phyloP scores from a whole-genome alignment of 2,329 filamentous ascomycete species.

The Ascochyta lentis region DNA sequence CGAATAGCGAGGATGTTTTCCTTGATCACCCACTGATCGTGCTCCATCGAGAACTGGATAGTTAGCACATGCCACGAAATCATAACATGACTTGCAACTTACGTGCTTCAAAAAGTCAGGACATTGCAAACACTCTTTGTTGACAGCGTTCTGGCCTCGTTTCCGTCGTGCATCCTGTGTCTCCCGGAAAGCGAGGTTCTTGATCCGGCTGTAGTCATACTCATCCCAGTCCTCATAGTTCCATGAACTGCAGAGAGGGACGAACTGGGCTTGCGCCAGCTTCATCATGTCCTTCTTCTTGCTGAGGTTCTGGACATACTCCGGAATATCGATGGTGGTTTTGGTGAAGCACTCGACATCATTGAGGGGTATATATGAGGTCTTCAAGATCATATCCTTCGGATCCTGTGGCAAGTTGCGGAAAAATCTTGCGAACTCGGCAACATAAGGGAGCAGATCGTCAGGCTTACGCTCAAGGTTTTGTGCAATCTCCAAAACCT shows the following conservation, averaged over 20 bases:
- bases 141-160: slow-evolving; percentile 67
- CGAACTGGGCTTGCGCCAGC: slow-evolving; percentile 72
- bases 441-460: slow-evolving; percentile 86
- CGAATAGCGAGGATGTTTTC: slow-evolving; percentile 90
- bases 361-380: slow-evolving; percentile 71
- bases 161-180: slow-evolving; percentile 74
- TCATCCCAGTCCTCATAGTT: slow-evolving; percentile 79
- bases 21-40: slow-evolving; percentile 95
- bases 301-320: slow-evolving; percentile 52
- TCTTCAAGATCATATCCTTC: slow-evolving; percentile 72
- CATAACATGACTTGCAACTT: slow-evolving; percentile 50
- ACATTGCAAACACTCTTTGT: slow-evolving; percentile 72
- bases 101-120: slow-evolving; percentile 86
- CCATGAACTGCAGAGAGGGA: slow-evolving; percentile 76
- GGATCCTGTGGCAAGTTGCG: slow-evolving; percentile 70
- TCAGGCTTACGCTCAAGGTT: slow-evolving; percentile 75
- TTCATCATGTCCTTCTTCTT: slow-evolving; percentile 61
- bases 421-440: slow-evolving; percentile 71
- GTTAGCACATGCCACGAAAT: slow-evolving; percentile 14
- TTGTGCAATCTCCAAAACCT: slow-evolving; percentile 78
- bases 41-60: slow-evolving; percentile 85
- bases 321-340: slow-evolving; percentile 63
- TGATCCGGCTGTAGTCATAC: slow-evolving; percentile 80
- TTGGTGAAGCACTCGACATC: slow-evolving; percentile 87
- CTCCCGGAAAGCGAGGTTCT: slow-evolving; percentile 81